Evolutionary conservation across 345 rosid species (phyloP).

Genomic region (Euclidium syriacum): DNA sequence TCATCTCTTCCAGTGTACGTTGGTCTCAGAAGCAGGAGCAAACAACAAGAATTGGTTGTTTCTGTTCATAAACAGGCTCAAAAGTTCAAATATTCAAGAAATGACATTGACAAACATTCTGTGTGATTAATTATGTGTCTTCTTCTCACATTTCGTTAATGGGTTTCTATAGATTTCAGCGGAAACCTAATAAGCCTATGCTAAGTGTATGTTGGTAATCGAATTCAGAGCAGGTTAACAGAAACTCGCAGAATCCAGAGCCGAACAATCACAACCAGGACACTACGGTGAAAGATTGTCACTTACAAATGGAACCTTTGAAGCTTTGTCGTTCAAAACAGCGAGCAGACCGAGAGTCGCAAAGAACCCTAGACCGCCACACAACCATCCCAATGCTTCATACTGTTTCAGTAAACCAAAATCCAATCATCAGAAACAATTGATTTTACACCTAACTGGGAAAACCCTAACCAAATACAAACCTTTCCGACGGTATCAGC

Average conservation of each 20-base stretch:
- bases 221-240: not conserved
- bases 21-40: too few species aligned
- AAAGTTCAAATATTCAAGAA: too few species aligned
- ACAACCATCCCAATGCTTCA: slow-evolving; percentile 95
- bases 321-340: slow-evolving; percentile 91
- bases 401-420: slow-evolving; percentile 40
- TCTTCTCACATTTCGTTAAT: not conserved
- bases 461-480: not conserved
- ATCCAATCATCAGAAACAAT: not conserved
- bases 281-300: not conserved
- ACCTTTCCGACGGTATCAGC: slow-evolving; percentile 99
- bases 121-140: not conserved
- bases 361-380: slow-evolving; percentile 88
- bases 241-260: not conserved
- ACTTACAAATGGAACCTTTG: slow-evolving; percentile 82
- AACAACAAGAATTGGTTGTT: too few species aligned
- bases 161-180: not conserved
- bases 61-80: too few species aligned
- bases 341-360: slow-evolving; percentile 64
- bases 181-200: not conserved
- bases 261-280: slow-evolving; percentile 1
- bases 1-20: not conserved
- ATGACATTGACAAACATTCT: not conserved
- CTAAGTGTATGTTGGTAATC: not conserved
- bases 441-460: not conserved